These are phyloP conservation scores for Plasmodium gaboni DNA, from an alignment of 169 alveolate genomes.

Conservation along the genomic window DNA sequence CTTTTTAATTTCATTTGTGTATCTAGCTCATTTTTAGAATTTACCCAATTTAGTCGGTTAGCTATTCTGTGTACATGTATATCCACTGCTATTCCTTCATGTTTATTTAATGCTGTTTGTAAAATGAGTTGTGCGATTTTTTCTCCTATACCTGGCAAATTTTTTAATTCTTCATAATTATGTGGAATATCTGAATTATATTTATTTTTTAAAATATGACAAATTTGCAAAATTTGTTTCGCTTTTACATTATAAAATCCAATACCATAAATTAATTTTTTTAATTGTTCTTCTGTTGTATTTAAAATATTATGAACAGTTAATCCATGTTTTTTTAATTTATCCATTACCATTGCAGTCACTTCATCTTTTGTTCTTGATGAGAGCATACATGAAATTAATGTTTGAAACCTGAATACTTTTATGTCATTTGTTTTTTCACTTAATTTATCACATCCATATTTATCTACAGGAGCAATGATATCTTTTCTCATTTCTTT, in stretches of 20 bases:
- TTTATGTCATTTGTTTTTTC: conserved; percentile 76
- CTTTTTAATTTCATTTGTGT: conserved; percentile 92
- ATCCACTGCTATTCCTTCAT: conserved; percentile 95
- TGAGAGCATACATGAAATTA: conserved; percentile 90
- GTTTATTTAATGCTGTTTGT: conserved; percentile 88
- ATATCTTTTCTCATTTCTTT: conserved; percentile 59
- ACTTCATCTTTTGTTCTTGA: conserved; percentile 91
- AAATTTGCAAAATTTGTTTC: conserved; percentile 89
- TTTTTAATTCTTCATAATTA: conserved; percentile 87
- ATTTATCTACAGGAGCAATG: conserved; percentile 85
- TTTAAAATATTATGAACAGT: conserved; percentile 82
- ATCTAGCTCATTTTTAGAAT: conserved; percentile 93
- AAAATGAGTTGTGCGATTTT: conserved; percentile 94
- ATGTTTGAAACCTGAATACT: conserved; percentile 85
- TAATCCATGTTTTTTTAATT: conserved; percentile 84
- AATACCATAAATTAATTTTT: conserved; percentile 90
- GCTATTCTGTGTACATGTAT: conserved; percentile 94
- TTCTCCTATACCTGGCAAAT: conserved; percentile 96
- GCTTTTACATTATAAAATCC: conserved; percentile 96
- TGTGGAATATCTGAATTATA: conserved; percentile 93
- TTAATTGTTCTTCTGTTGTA: conserved; percentile 86
- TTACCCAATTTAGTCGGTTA: conserved; percentile 90
- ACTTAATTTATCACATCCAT: conserved; percentile 86
- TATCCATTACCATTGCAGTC: conserved; percentile 88
- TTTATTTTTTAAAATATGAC: conserved; percentile 88